A percentile compares a stretch with the other conserved stretches of the same genome.
phyloP scores from a whole-genome alignment of 306 rosid species.

The Herpetospermum pedunculosum region DNA sequence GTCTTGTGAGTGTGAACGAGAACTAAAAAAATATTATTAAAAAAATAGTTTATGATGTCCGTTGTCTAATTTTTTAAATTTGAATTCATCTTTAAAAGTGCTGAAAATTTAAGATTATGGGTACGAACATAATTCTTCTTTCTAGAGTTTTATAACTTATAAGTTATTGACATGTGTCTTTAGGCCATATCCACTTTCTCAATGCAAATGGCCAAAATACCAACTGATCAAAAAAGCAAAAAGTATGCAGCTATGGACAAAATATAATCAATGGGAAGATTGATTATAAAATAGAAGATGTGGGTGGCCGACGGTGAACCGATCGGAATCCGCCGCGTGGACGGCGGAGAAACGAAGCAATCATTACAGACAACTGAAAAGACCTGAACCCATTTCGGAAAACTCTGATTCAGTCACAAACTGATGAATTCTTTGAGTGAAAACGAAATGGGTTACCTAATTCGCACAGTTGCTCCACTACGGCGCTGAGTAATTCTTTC shows the following conservation, averaged over 20 bases:
- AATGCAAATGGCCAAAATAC: not conserved
- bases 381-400: not conserved
- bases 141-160: too few species aligned
- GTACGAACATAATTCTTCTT: too few species aligned
- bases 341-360: not conserved
- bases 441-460: not conserved
- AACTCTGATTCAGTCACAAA: not conserved
- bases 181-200: not conserved
- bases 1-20: too few species aligned
- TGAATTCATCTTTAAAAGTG: too few species aligned
- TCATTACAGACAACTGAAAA: not conserved
- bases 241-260: not conserved
- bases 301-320: not conserved
- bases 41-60: too few species aligned
- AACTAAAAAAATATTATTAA: too few species aligned
- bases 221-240: not conserved
- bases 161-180: not conserved
- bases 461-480: constrained; percentile 2
- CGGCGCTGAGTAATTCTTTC: not conserved
- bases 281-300: not conserved
- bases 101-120: too few species aligned
- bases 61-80: too few species aligned
- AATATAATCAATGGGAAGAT: not conserved
- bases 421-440: not conserved
- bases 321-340: not conserved